Conservation (phyloP, 2,329 filamentous ascomycete genomes). For the Pseudocercospora cruenta region DNA sequence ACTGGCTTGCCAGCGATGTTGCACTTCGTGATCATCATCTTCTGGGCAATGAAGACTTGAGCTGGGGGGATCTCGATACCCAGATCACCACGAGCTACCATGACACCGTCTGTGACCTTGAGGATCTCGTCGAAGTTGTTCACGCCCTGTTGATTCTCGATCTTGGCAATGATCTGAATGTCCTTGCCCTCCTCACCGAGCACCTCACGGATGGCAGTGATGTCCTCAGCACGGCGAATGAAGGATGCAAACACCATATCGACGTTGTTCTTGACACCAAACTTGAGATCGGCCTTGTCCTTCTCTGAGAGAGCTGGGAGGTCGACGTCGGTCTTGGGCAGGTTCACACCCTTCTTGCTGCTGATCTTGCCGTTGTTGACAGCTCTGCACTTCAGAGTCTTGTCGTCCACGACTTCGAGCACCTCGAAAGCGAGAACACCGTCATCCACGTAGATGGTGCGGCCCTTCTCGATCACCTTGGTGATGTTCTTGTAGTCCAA, state of each 20-base stretch:
- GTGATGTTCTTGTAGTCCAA: slow-evolving; percentile 99
- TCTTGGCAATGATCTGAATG: slow-evolving; percentile 99
- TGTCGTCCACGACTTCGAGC: slow-evolving; percentile 79
- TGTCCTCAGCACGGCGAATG: slow-evolving; percentile 92
- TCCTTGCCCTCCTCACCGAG: slow-evolving; percentile 90
- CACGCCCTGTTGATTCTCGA: slow-evolving; percentile 99
- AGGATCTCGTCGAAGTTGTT: slow-evolving; percentile 99
- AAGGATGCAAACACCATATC: slow-evolving; percentile 99
- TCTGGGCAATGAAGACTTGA: slow-evolving; percentile 98
- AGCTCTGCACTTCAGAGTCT: slow-evolving; percentile 83
- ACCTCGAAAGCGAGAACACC: slow-evolving; percentile 97
- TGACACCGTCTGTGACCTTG: slow-evolving; percentile 94
- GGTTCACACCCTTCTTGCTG: slow-evolving; percentile 98
- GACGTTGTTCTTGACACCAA: slow-evolving; percentile 97
- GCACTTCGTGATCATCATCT: slow-evolving; percentile 99
- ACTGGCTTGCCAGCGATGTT: slow-evolving; percentile 98
- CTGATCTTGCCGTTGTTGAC: slow-evolving; percentile 99
- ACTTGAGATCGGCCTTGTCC: slow-evolving; percentile 90
- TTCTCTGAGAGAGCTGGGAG: slow-evolving; percentile 97
- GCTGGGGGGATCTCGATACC: slow-evolving; percentile 98
- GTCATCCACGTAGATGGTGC: slow-evolving; percentile 97
- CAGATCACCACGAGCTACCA: slow-evolving; percentile 97
- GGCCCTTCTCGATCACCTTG: slow-evolving; percentile 89
- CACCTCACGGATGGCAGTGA: slow-evolving; percentile 86
- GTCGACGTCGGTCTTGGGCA: slow-evolving; percentile 98